These are phyloP conservation scores for Arachnopeziza araneosa DNA, from an alignment of 2,329 filamentous ascomycete species.

Conservation along the genomic window DNA sequence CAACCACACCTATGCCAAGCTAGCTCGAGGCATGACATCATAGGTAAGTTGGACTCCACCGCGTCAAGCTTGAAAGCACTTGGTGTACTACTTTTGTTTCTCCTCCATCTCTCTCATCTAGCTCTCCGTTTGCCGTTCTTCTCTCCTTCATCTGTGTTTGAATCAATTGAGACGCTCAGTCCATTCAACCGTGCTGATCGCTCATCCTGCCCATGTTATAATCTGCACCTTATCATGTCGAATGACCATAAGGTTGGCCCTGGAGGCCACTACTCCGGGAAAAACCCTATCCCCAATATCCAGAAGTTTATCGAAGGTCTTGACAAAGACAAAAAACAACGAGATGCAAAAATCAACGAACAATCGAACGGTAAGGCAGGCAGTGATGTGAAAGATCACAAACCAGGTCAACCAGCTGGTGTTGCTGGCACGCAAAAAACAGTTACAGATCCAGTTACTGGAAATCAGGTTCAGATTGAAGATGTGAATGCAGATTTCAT, in stretches of 20 bases:
- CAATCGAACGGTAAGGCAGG: constrained; percentile 34
- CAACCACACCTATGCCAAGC: neutral
- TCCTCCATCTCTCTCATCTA: neutral
- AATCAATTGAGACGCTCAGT: neutral
- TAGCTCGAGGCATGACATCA: neutral
- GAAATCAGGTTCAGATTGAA: constrained; percentile 78
- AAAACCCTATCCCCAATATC: constrained; percentile 82
- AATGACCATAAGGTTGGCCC: constrained; percentile 32
- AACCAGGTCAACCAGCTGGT: constrained; percentile 30
- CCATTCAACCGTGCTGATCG: neutral
- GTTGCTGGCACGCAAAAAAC: constrained; percentile 43
- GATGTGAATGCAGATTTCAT: constrained; percentile 69
- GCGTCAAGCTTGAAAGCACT: constrained; percentile 3
- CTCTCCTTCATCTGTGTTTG: neutral
- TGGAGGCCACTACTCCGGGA: constrained; percentile 72
- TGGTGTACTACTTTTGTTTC: neutral
- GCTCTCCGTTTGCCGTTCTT: neutral
- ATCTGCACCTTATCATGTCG: constrained; percentile 14
- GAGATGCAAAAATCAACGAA: constrained; percentile 67
- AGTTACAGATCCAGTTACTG: constrained; percentile 86
- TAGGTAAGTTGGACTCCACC: neutral
- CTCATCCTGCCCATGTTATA: neutral
- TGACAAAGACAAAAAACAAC: constrained; percentile 70
- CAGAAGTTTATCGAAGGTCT: constrained; percentile 75
- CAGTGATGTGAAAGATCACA: constrained; percentile 40